These are phyloP conservation scores for Hyaloscypha hepaticicola DNA, from an alignment of 495 filamentous ascomycete species.

Conservation along the genomic window DNA sequence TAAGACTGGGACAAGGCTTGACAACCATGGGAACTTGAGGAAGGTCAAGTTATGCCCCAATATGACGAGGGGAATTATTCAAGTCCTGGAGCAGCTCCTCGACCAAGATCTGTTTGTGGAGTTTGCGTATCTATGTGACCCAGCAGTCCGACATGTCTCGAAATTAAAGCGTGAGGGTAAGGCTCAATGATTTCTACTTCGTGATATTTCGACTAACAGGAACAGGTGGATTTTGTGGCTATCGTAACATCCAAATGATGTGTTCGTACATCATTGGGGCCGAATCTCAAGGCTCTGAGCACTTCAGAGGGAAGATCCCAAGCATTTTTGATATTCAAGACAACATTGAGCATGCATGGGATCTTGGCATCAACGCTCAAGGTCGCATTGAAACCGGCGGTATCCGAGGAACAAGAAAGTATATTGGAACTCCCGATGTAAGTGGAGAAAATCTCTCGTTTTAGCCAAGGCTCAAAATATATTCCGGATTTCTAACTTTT, in stretches of 20 bases:
- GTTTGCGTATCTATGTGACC: slow-evolving; percentile 77
- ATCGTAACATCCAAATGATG: slow-evolving; percentile 95
- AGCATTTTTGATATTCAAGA: slow-evolving; percentile 84
- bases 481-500: neutral
- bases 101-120: slow-evolving; percentile 61
- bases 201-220: slow-evolving; percentile 33
- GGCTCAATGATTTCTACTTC: slow-evolving; percentile 11
- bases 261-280: slow-evolving; percentile 70
- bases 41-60: slow-evolving; percentile 55
- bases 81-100: slow-evolving; percentile 69
- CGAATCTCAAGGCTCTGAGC: slow-evolving; percentile 52
- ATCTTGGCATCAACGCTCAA: slow-evolving; percentile 72
- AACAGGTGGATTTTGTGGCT: slow-evolving; percentile 86
- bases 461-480: neutral
- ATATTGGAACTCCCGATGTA: slow-evolving; percentile 93
- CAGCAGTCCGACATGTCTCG: slow-evolving; percentile 73
- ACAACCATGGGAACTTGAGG: slow-evolving; percentile 45
- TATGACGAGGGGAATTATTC: slow-evolving; percentile 66
- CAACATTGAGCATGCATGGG: slow-evolving; percentile 88
- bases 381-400: slow-evolving; percentile 84
- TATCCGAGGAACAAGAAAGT: slow-evolving; percentile 85
- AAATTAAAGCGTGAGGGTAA: slow-evolving; percentile 70
- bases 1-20: slow-evolving; percentile 54
- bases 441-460: slow-evolving; percentile 13
- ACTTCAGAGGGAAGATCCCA: slow-evolving; percentile 63